Conservation (phyloP, 1,284 basidiomycete species). For the Agaricales sp. region DNA sequence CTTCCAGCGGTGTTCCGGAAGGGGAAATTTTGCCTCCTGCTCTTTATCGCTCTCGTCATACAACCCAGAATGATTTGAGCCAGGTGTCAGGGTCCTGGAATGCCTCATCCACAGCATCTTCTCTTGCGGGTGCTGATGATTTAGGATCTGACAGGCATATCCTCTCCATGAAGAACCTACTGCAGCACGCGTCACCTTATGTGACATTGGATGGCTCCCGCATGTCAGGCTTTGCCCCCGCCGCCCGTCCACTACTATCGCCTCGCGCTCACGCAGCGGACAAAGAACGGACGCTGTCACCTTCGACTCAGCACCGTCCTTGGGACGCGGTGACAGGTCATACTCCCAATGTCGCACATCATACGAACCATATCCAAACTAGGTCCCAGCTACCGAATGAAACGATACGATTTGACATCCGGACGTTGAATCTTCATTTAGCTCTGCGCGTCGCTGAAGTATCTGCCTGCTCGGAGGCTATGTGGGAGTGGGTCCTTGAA, state of each 20-base stretch:
- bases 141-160: conserved; percentile 23
- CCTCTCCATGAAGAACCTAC: conserved; percentile 22
- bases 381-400: conserved; percentile 33
- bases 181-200: conserved; percentile 30
- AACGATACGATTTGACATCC: conserved; percentile 41
- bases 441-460: conserved; percentile 46
- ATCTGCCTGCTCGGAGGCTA: conserved; percentile 54
- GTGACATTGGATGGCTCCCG: conserved; percentile 33
- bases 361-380: conserved; percentile 1
- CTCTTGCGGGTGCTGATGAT: too few relatives aligned
- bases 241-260: conserved; percentile 6
- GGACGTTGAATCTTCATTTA: conserved; percentile 49
- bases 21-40: not conserved
- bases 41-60: too few relatives aligned
- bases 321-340: conserved; percentile 6
- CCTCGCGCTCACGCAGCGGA: not conserved
- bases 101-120: too few relatives aligned
- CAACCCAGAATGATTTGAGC: not conserved
- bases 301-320: conserved; percentile 1
- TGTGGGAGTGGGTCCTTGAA: conserved; percentile 64
- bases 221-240: conserved; percentile 20
- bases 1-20: conserved; percentile 18
- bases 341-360: conserved; percentile 1
- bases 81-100: too few relatives aligned
- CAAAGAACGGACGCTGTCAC: conserved; percentile 3